These are phyloP conservation scores for Helianthus annuus DNA, from an alignment of 129 eudicot species.

Conservation along the genomic window DNA sequence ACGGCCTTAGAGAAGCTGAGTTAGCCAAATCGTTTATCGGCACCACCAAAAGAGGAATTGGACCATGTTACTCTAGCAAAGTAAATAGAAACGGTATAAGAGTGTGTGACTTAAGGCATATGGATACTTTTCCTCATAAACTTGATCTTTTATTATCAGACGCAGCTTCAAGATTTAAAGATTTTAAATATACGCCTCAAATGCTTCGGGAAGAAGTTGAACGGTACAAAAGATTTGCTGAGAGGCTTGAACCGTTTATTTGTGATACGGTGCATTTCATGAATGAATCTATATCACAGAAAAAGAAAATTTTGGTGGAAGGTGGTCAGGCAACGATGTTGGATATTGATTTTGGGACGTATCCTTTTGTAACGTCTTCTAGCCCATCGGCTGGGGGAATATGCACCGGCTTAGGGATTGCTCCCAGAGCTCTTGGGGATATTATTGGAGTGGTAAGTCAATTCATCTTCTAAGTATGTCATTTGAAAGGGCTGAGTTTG, in stretches of 20 bases:
- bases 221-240: conserved; percentile 74
- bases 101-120: conserved; percentile 90
- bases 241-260: conserved; percentile 86
- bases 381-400: conserved; percentile 99
- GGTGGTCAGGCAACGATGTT: conserved; percentile 99
- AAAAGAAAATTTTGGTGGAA: conserved; percentile 88
- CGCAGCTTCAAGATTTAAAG: conserved; percentile 85
- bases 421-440: conserved; percentile 91
- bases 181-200: conserved; percentile 63
- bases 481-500: neutral
- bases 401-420: conserved; percentile 94
- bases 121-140: conserved; percentile 92
- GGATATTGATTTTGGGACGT: conserved; percentile 96
- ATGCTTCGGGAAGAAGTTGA: conserved; percentile 90
- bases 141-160: conserved; percentile 77
- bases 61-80: conserved; percentile 90
- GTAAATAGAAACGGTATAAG: conserved; percentile 82
- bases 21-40: conserved; percentile 92
- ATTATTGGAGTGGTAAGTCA: conserved; percentile 89
- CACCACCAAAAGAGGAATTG: conserved; percentile 93
- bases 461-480: neutral
- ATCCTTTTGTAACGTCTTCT: conserved; percentile 92
- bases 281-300: conserved; percentile 64
- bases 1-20: conserved; percentile 91
- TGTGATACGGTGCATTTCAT: conserved; percentile 83